Evolutionary conservation across 306 rosid species (phyloP).

Genomic region (Aeschynomene evenia): DNA sequence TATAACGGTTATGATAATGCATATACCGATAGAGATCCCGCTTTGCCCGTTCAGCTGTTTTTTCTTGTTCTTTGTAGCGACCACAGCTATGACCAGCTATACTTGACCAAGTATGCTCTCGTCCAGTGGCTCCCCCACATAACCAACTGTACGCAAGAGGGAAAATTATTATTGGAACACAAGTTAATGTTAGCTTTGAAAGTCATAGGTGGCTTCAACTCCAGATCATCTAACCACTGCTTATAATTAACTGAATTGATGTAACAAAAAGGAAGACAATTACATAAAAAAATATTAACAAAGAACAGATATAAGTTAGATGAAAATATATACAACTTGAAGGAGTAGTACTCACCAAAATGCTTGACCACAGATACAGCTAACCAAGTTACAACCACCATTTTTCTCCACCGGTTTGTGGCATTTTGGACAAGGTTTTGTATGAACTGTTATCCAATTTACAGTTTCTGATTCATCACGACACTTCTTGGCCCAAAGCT

Average conservation of each 20-base stretch:
- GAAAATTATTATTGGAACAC: background rate
- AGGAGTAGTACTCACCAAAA: constrained; percentile 71
- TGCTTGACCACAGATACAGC: constrained; percentile 93
- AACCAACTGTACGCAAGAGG: constrained; percentile 75
- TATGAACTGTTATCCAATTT: constrained; percentile 96
- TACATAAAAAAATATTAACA: constrained; percentile 1
- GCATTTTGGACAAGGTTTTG: constrained; percentile 95
- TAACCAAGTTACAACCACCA: constrained; percentile 97
- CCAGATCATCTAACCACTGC: background rate
- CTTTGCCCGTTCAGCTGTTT: constrained; percentile 81
- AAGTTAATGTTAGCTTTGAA: background rate
- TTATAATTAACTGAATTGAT: background rate
- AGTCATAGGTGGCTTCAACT: background rate
- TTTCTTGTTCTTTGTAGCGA: constrained; percentile 67
- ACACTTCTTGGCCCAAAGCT: constrained; percentile 91
- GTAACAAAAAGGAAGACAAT: background rate
- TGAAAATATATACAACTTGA: background rate
- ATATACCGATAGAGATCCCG: constrained; percentile 78
- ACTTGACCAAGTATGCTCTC: constrained; percentile 82
- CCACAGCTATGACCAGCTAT: constrained; percentile 97
- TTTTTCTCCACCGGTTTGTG: constrained; percentile 96
- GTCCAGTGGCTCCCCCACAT: constrained; percentile 95
- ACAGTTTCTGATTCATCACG: constrained; percentile 97
- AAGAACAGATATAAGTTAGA: constrained; percentile 7
- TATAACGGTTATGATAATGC: constrained; percentile 91